Evolutionary conservation across 768 basidiomycete genomes (phyloP).

Genomic region (Leccinum variicolor): DNA sequence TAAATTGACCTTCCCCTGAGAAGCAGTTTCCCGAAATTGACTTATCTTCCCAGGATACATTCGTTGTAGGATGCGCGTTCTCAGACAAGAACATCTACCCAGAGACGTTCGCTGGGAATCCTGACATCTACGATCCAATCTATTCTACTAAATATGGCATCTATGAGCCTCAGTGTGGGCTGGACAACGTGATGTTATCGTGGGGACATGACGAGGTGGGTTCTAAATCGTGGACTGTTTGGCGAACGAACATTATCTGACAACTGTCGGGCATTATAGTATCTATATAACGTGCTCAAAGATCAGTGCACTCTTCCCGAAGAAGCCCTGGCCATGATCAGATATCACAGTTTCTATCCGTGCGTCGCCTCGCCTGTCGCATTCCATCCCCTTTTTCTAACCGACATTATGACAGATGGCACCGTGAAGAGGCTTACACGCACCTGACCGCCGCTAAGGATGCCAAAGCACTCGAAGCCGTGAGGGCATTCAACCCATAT

Average conservation of each 20-base stretch:
- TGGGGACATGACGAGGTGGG: slow-evolving; percentile 91
- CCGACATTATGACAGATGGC: slow-evolving; percentile 51
- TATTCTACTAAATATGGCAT: slow-evolving; percentile 74
- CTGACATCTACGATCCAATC: slow-evolving; percentile 59
- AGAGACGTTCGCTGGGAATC: slow-evolving; percentile 72
- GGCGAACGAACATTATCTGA: slow-evolving; percentile 3
- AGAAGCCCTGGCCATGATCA: slow-evolving; percentile 87
- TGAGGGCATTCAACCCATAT: slow-evolving; percentile 89
- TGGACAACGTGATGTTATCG: slow-evolving; percentile 83
- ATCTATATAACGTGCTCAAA: slow-evolving; percentile 80
- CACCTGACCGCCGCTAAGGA: slow-evolving; percentile 79
- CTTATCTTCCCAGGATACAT: slow-evolving; percentile 49
- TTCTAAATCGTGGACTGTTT: slow-evolving; percentile 8
- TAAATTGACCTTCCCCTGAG: slow-evolving; percentile 31
- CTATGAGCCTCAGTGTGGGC: slow-evolving; percentile 74
- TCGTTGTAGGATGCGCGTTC: slow-evolving; percentile 83
- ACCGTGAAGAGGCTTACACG: slow-evolving; percentile 80
- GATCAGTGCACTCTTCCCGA: slow-evolving; percentile 77
- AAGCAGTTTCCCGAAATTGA: not conserved
- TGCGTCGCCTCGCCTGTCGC: slow-evolving; percentile 28
- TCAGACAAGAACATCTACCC: slow-evolving; percentile 82
- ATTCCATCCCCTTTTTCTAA: not conserved
- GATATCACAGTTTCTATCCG: slow-evolving; percentile 94
- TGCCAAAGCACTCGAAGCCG: slow-evolving; percentile 60
- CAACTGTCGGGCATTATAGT: slow-evolving; percentile 41